phyloP scores from a whole-genome alignment of 768 basidiomycete genomes.

The Lactifluus echinatus region DNA sequence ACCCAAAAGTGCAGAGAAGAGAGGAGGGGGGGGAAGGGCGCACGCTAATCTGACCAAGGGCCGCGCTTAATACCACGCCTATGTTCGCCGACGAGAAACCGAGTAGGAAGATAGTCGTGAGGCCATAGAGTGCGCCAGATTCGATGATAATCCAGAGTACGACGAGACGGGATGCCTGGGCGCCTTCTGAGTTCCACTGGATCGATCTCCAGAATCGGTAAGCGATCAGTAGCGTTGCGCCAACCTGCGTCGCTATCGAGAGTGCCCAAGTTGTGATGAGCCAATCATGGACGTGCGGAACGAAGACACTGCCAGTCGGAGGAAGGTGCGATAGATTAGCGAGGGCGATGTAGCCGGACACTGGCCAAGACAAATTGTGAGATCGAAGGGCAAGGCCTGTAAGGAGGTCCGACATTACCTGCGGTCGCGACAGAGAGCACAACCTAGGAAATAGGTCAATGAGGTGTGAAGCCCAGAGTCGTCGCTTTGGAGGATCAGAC shows the following conservation, averaged over 20 bases:
- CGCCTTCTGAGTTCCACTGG: neutral
- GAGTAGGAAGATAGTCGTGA: neutral
- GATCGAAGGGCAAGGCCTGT: neutral
- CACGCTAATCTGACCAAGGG: slow-evolving; percentile 15
- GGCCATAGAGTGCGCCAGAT: slow-evolving; percentile 12
- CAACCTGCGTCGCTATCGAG: slow-evolving; percentile 13
- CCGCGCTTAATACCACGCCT: neutral
- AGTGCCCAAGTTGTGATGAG: slow-evolving; percentile 5
- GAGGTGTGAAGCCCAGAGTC: too few relatives aligned
- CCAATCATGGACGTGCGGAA: neutral
- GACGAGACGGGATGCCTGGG: neutral
- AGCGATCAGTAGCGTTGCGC: slow-evolving; percentile 10
- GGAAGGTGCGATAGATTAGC: neutral
- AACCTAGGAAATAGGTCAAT: neutral
- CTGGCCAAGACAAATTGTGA: neutral
- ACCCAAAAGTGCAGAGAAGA: neutral
- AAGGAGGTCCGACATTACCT: neutral
- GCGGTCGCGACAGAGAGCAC: neutral
- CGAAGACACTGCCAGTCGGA: neutral
- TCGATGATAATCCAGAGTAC: slow-evolving; percentile 15
- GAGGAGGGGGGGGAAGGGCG: neutral
- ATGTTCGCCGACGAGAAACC: slow-evolving; percentile 3
- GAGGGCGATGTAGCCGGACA: slow-evolving; percentile 3
- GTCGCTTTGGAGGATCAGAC: neutral
- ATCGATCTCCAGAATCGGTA: slow-evolving; percentile 4